These are phyloP conservation scores for Apodospora peruviana DNA, from an alignment of 495 filamentous ascomycete species.

Conservation along the genomic window DNA sequence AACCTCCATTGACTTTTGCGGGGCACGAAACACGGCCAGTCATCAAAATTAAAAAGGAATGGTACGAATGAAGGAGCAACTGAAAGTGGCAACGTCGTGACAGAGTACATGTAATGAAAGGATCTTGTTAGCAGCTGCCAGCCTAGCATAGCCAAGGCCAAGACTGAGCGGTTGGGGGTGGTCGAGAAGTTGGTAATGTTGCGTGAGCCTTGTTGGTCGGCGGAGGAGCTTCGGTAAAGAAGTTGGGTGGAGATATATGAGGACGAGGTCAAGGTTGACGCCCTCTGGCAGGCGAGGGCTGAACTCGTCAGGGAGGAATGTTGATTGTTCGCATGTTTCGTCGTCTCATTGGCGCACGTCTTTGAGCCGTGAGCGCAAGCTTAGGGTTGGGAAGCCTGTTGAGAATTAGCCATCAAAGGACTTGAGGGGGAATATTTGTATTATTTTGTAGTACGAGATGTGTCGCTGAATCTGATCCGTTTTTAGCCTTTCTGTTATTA, in stretches of 20 bases:
- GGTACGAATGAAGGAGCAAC: too few species aligned
- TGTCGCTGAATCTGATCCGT: too few species aligned
- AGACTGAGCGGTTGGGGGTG: conserved; percentile 52
- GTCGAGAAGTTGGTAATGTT: conserved; percentile 4
- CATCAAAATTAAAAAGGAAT: too few species aligned
- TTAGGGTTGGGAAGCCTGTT: conserved; percentile 51
- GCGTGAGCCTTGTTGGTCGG: conserved; percentile 14
- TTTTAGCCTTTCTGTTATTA: too few species aligned
- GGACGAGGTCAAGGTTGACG: conserved; percentile 44
- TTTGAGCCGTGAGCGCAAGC: conserved; percentile 47
- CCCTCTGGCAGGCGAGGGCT: conserved; percentile 42
- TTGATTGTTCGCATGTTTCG: conserved; percentile 38
- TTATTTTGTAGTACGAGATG: too few species aligned
- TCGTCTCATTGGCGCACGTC: conserved; percentile 57
- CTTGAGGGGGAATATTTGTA: conserved; percentile 15
- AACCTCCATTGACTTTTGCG: too few species aligned
- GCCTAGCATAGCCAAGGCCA: conserved; percentile 75
- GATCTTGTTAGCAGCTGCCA: too few species aligned
- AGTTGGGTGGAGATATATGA: conserved; percentile 41
- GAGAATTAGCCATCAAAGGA: too few species aligned
- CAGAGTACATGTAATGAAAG: too few species aligned
- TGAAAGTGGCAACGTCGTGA: too few species aligned
- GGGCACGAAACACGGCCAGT: too few species aligned
- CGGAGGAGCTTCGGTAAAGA: conserved; percentile 37
- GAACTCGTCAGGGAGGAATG: conserved; percentile 47